Evolutionary conservation across 768 basidiomycete species (phyloP), one percentile per base, ranked within the genome.

Genomic region (Trametes maxima): DNA sequence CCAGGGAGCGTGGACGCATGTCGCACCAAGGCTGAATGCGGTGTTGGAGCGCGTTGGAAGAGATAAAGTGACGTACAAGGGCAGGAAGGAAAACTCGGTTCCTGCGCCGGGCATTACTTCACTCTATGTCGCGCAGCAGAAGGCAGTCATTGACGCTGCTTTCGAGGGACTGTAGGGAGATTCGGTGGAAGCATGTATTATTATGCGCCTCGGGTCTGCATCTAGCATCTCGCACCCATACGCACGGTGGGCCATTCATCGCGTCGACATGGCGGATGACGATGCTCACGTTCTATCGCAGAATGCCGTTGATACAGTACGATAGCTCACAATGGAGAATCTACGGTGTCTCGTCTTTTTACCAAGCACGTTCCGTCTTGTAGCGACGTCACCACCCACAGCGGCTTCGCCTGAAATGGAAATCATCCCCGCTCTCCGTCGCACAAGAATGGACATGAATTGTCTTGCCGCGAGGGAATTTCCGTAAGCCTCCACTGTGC

Each of bases 1-100:
- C 70, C 94, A 95, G 73, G 94, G 94, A 1, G 84, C 89, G 2
- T 95, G 81, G 78, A 72, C 76, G 13, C 89, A 92, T 74, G 88
- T 92, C 44, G 72, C 71, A 39, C 77, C 78, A 1, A 77, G 93
- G 65, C 74, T 94, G 56, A 75, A 76, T 6, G 69, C 64, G 21
- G 80, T 92, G 33, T 70, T 93, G 65, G 71, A 60, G 36, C 52
- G 51, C 42, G 62, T 75, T 73, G 74, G 80, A 60, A 33, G 61
- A 49, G 59, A 63, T 13, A 59, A 65, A 24, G 69, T 91, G 48
- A 69, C 62, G 59, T 94, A 87, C 72, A 69, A 76, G n/a, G 92
- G 94, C 3, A 77, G 94, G 68, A 79, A 74, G 63, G 85, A 87
- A 75, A 88, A 85, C 67, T 84, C 89, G 17, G 76, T 94, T 33